Base-by-base conservation (phyloP, 345 rosid genomes). In the Gossypium mustelinum region DNA sequence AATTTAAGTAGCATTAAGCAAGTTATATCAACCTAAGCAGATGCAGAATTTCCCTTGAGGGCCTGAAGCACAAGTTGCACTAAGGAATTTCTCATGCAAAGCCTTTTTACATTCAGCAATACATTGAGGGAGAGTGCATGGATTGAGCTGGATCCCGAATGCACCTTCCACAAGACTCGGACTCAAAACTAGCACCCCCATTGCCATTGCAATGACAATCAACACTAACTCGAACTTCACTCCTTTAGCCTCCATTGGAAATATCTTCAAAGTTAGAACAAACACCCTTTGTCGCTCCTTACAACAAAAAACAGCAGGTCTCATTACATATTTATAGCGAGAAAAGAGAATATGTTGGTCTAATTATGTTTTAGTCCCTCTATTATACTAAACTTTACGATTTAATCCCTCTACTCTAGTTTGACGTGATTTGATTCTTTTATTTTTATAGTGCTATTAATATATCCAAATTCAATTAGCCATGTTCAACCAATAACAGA, bases 61-160 rank as follows among this genome's bases (percentile, higher is more conserved):
- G 25, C 79, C 77, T 0, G 81, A 48, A 2, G 78, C 74, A 47
- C 87, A 76, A 7, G 84, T 70, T 47, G 84, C 87, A 24, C 84
- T 76, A 11, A 78, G 67, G n/a, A 39, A 77, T 79, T 80, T 84
- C 44, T 59, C 79, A 29, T 78, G 77, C 47, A 82, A 45, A 11
- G 52, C 69, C 18, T 80, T 84, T 25, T 76, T 76, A 80, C 84
- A 76, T 13, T 61, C 84, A 29, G 82, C 85, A 57, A 76, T 72
- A 55, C 85, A 85, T 41, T 13, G 54, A 16, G 79, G 62, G 27
- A 82, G 74, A 45, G 81, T 78, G 79, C 82, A 82, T 44, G 87
- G 79, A 2, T 74, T 78, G 8, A 82, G 68, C n/a, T 78, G 74
- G 58, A 85, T 80, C 76, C 84, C 73, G 75, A 80, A 76, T 66